Base-by-base conservation (phyloP, 176 grass and related monocot species). In the Puccinellia tenuiflora region DNA sequence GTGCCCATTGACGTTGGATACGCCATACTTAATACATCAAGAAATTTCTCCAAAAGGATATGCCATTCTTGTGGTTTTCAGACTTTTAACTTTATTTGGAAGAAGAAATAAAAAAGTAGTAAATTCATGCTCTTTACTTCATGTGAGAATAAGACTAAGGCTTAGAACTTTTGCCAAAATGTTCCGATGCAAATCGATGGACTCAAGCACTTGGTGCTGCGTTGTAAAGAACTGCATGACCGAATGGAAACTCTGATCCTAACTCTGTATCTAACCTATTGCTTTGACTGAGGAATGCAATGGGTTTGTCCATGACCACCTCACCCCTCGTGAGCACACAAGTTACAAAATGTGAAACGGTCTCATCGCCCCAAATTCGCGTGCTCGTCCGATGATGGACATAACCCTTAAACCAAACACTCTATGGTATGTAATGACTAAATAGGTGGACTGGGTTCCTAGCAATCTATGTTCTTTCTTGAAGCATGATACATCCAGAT, bases 391-490 rank as follows among this genome's bases (percentile, higher is more conserved):
- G 4, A 70, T 43, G 5, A 70, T 40, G n/a, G 12, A 43, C 42
- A 73, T 17, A 47, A 63, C 13, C n/a, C 68, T 28, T 40, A 72
- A 64, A 72, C 40, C 3, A 9, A 72, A 47, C 40, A 72, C n/a
- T 40, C 9, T 25, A 45, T 70, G 22, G 13, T 28, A 18, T 72
- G 40, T 16, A 46, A 72, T 72, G 18, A 46, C 3, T 46, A 6
- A 46, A 70, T 3, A 72, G 43, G 11, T 28, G 38, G 45, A 79
- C 62, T 24, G 2, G 17, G 7, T n/a, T 75, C 38, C 28, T 82
- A 69, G 15, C 38, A 52, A 75, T 66, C 56, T 25, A 46, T 74
- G 31, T 53, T 10, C 14, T 78, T 84, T 84, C 69, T 79, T 46
- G 8, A 15, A 35, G 45, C 12, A 65, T 65, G 12, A 30, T 79